Conservation (phyloP, 2,329 filamentous ascomycete genomes). For the Scleromitrula shiraiana region DNA sequence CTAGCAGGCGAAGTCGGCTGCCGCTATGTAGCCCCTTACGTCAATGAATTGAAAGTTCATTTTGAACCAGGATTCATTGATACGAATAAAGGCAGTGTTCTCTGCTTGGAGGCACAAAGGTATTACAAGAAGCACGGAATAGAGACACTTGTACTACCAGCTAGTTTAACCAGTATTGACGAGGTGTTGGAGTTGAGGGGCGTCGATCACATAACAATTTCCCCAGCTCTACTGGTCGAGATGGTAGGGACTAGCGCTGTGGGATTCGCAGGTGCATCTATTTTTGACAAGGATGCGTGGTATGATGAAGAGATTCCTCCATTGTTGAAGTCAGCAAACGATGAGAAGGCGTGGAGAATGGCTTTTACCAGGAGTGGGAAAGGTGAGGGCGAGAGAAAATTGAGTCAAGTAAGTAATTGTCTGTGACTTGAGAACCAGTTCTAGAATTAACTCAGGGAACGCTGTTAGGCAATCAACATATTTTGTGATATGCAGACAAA, state of each 20-base stretch:
- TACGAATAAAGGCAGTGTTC: slow-evolving; percentile 32
- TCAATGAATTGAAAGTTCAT: slow-evolving; percentile 57
- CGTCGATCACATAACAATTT: slow-evolving; percentile 50
- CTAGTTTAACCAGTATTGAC: slow-evolving; percentile 47
- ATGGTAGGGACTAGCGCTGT: slow-evolving; percentile 12
- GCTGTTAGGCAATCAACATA: slow-evolving; percentile 45
- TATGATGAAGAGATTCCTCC: slow-evolving; percentile 15
- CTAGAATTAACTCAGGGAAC: not conserved
- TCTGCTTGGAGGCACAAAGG: slow-evolving; percentile 41
- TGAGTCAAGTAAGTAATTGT: slow-evolving; percentile 32
- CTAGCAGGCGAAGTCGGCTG: slow-evolving; percentile 50
- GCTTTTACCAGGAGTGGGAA: slow-evolving; percentile 41
- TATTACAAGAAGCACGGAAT: slow-evolving; percentile 39
- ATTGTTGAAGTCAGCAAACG: slow-evolving; percentile 25
- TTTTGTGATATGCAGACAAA: slow-evolving; percentile 48
- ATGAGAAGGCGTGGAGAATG: slow-evolving; percentile 42
- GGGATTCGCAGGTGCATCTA: too few species aligned
- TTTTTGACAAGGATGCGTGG: not conserved
- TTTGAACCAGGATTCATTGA: slow-evolving; percentile 44
- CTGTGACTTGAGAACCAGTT: not conserved
- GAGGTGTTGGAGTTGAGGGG: slow-evolving; percentile 53
- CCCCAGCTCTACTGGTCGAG: slow-evolving; percentile 40
- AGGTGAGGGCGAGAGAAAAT: slow-evolving; percentile 43
- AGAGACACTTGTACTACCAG: slow-evolving; percentile 46
- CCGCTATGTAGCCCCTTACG: slow-evolving; percentile 57